Base-by-base conservation (phyloP, 352 stramenopile genomes). In the Pythium vanterpoolii region DNA sequence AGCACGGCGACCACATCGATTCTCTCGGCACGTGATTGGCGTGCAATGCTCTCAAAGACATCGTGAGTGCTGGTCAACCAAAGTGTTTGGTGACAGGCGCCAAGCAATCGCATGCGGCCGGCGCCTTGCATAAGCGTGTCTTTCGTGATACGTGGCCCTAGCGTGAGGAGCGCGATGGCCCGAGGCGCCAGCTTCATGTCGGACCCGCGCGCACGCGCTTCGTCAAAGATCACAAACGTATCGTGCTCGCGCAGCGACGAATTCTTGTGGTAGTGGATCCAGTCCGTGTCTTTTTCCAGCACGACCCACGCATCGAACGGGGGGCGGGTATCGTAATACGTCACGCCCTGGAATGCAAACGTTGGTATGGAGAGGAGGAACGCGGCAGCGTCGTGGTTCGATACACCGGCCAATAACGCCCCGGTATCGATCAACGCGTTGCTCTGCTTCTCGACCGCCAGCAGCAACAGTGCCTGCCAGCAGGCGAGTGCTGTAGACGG, bases 91-190 rank as follows among this genome's bases (percentile, higher is more conserved):
- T 97, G 85, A 16, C 74, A 43, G 8, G 34, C 34, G 0, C 80
- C 86, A 0, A 98, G 76, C 44, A 91, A 81, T 2, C 90, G 70
- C 72, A 97, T 83, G 0, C 91, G 80, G 7, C 89, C 90, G 1
- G 87, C 87, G n/a, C 86, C 90, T 66, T 98, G 91, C 89, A 97
- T 96, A 3, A 98, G 54, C 49, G 97, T 97, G 62, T 97, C 92
- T 50, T 97, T 98, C 0, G 82, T 89, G 21, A 97, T 72, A 19
- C 81, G 83, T 7, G 87, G 86, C 0, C 86, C 89, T 1, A 97
- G 68, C 2, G 90, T 97, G 21, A 97, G 47, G 47, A 96, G 52
- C 11, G 87, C 90, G 5, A 86, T 53, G 4, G 85, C 83, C 9
- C 92, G 42, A 16, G 56, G n/a, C 16, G 66, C 55, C 4, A 97